Conservation (phyloP, 73 alveolate genomes). For the Paraurostyla sp. region DNA sequence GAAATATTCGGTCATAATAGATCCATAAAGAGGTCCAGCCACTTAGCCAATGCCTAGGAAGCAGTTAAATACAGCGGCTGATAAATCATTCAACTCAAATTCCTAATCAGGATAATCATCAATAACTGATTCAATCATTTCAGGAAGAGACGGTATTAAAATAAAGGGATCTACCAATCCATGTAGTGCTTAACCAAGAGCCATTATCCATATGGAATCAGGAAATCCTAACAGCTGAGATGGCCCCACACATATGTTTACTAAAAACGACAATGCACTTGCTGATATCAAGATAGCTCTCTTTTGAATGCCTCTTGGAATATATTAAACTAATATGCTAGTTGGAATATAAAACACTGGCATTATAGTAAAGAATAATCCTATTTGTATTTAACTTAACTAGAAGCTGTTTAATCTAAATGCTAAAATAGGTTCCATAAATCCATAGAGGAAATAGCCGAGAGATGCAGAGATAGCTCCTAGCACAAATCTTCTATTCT, state of each 20-base stretch:
- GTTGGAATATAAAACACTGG: conserved; percentile 35
- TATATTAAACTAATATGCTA: conserved; percentile 19
- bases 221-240: background rate
- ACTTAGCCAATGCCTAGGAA: conserved; percentile 10
- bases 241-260: conserved; percentile 48
- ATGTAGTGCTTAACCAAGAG: conserved; percentile 1
- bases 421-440: conserved; percentile 64
- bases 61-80: background rate
- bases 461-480: conserved; percentile 51
- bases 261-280: background rate
- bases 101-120: conserved; percentile 17
- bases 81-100: background rate
- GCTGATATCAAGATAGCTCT: conserved; percentile 55
- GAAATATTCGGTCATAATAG: background rate
- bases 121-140: conserved; percentile 51
- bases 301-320: conserved; percentile 27
- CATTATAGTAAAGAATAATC: conserved; percentile 52
- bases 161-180: conserved; percentile 59
- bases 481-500: conserved; percentile 2
- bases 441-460: conserved; percentile 51
- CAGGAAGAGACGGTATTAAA: conserved; percentile 60
- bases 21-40: conserved; percentile 16
- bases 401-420: conserved; percentile 29
- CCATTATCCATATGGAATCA: conserved; percentile 23
- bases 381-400: background rate